phyloP scores from a whole-genome alignment of 306 rosid genomes.

The Inga laurina region DNA sequence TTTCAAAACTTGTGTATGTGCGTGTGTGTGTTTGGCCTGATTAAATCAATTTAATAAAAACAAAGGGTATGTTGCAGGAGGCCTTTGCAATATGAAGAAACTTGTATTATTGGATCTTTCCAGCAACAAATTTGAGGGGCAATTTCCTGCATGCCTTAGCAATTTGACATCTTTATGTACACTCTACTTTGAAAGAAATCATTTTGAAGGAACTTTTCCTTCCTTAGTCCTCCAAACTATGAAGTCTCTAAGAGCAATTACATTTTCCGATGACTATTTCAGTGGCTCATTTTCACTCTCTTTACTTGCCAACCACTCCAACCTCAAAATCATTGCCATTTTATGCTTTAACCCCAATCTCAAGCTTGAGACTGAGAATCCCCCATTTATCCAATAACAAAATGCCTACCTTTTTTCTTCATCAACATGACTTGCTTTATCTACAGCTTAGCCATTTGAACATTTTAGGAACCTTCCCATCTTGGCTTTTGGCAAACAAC shows the following conservation, averaged over 20 bases:
- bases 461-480: slow-evolving; percentile 15
- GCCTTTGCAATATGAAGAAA: slow-evolving; percentile 8
- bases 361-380: slow-evolving; percentile 35
- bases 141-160: neutral
- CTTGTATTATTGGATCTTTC: slow-evolving; percentile 2
- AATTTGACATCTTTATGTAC: neutral
- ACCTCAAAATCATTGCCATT: neutral
- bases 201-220: slow-evolving; percentile 7
- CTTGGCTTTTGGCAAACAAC: slow-evolving; percentile 30
- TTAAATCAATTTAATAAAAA: too few species aligned
- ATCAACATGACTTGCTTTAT: neutral
- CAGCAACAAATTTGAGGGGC: neutral
- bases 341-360: neutral
- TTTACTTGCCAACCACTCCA: slow-evolving; percentile 25
- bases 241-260: too few species aligned
- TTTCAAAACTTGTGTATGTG: too few species aligned
- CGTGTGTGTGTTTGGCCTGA: too few species aligned
- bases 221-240: too few species aligned
- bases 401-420: slow-evolving; percentile 22
- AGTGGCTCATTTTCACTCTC: slow-evolving; percentile 21
- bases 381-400: neutral
- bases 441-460: neutral
- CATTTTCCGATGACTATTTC: neutral
- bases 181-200: neutral
- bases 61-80: neutral